Conservation (phyloP, 495 filamentous ascomycete genomes). For the Xylaria venustula region DNA sequence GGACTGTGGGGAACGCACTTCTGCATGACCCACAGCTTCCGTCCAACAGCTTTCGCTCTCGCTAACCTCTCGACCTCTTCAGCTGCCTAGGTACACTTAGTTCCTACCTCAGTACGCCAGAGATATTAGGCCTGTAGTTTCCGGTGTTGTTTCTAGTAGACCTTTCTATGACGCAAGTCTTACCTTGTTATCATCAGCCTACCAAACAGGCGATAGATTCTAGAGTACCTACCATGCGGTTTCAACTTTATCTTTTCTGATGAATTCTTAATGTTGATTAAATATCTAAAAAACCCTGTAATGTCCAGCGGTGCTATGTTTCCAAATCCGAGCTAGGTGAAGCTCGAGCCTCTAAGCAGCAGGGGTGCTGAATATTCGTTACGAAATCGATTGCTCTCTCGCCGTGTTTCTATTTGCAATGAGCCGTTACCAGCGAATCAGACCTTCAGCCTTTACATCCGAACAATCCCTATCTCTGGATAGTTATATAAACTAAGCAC, state of each 20-base stretch:
- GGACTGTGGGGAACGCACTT: too few species aligned
- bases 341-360: constrained; percentile 12
- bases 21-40: too few species aligned
- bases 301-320: neutral
- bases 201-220: too few species aligned
- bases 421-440: constrained; percentile 7
- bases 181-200: neutral
- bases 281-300: neutral
- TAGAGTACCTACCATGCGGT: too few species aligned
- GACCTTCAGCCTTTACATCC: neutral
- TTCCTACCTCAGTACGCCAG: too few species aligned
- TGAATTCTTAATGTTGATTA: too few species aligned
- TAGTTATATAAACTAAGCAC: neutral
- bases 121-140: too few species aligned
- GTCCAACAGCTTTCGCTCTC: too few species aligned
- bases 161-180: constrained; percentile 11
- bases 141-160: too few species aligned
- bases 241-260: too few species aligned
- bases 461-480: constrained; percentile 13
- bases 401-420: constrained; percentile 27
- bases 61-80: too few species aligned
- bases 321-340: neutral
- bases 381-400: constrained; percentile 30
- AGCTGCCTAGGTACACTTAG: too few species aligned
- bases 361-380: constrained; percentile 23